Percentiles rank a stretch among this genome's conserved stretches.
Evolutionary conservation across 2,329 filamentous ascomycete species (phyloP).

Genomic region (Cladosporium halotolerans): DNA sequence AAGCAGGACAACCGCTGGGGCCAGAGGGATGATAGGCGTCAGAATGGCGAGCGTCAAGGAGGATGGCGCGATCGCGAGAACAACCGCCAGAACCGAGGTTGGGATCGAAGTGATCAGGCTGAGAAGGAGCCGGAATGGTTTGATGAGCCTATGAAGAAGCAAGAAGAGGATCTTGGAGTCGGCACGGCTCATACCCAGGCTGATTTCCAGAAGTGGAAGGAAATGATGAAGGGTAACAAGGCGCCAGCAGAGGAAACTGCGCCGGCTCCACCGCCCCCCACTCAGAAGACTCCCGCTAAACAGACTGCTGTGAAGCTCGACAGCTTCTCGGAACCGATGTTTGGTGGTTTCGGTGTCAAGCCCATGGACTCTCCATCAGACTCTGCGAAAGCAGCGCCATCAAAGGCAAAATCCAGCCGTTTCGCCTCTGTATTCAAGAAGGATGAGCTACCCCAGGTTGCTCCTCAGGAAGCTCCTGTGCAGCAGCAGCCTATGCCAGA

Average conservation of each 20-base stretch:
- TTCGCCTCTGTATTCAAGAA: conserved; percentile 69
- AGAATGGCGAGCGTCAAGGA: conserved; percentile 40
- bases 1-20: conserved; percentile 65
- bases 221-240: conserved; percentile 61
- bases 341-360: conserved; percentile 53
- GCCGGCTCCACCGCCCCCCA: conserved; percentile 15
- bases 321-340: conserved; percentile 69
- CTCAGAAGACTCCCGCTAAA: conserved; percentile 29
- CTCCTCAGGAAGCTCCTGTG: conserved; percentile 11
- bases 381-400: conserved; percentile 34
- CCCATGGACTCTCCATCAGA: conserved; percentile 37
- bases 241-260: conserved; percentile 19
- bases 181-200: conserved; percentile 63
- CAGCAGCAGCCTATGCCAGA: conserved; percentile 18
- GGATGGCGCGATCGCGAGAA: conserved; percentile 53
- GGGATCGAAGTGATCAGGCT: conserved; percentile 48
- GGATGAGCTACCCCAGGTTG: conserved; percentile 17
- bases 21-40: conserved; percentile 31
- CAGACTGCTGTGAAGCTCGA: conserved; percentile 59
- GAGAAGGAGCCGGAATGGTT: conserved; percentile 91
- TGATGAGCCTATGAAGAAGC: conserved; percentile 55
- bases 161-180: conserved; percentile 50
- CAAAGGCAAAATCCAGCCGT: conserved; percentile 68
- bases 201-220: conserved; percentile 93
- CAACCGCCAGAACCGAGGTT: conserved; percentile 46